These are phyloP conservation scores for Quercus phellos DNA, from an alignment of 331 rosid species.

Conservation along the genomic window DNA sequence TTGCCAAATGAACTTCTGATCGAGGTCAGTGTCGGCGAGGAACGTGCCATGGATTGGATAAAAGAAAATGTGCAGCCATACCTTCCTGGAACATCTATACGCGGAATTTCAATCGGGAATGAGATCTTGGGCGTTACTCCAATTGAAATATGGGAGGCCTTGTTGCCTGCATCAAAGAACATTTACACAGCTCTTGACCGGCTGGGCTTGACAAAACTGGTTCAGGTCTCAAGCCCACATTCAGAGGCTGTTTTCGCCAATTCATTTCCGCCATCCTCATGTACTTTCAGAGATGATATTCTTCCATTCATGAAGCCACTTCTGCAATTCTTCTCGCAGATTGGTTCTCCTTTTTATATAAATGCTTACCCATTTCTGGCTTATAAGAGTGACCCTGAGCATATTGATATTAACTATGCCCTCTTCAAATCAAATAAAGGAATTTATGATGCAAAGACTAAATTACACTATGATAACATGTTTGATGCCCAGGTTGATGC, in stretches of 20 bases:
- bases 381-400: conserved; percentile 76
- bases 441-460: conserved; percentile 65
- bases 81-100: conserved; percentile 65
- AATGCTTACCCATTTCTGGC: conserved; percentile 98
- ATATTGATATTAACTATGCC: conserved; percentile 74
- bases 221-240: conserved; percentile 85
- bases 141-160: conserved; percentile 55
- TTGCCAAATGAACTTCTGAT: conserved; percentile 37
- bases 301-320: conserved; percentile 64
- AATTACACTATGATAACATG: conserved; percentile 79
- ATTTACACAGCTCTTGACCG: conserved; percentile 51
- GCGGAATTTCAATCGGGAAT: conserved; percentile 79
- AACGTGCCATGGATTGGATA: conserved; percentile 81
- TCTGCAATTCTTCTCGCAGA: conserved; percentile 66
- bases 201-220: conserved; percentile 35
- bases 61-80: conserved; percentile 71
- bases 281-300: conserved; percentile 67
- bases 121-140: conserved; percentile 62
- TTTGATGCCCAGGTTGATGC: conserved; percentile 85
- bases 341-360: conserved; percentile 72
- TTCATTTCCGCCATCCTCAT: conserved; percentile 80
- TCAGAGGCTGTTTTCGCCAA: conserved; percentile 84
- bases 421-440: conserved; percentile 61
- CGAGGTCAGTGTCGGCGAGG: conserved; percentile 60
- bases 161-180: conserved; percentile 69